Base-by-base conservation (phyloP, 192 early-diverging fungal genomes). In the Linnemannia schmuckeri region DNA sequence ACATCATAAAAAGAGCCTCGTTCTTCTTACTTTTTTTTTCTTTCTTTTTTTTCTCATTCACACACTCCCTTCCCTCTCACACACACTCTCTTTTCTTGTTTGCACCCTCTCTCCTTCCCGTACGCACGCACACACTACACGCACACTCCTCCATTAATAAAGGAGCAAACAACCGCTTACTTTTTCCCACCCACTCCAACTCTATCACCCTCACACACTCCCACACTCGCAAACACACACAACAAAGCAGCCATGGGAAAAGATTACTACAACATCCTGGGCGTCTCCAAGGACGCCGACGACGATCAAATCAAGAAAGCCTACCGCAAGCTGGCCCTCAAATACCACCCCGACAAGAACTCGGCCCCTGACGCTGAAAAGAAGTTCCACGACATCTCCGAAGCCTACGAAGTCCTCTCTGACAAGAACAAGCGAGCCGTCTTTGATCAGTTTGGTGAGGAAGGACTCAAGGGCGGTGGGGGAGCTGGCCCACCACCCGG, bases 361-460 rank as follows among this genome's bases (percentile, higher is more conserved):
- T 69, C 74, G 22, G 86, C 63, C 22, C 77, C 78, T 0, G 74
- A 82, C 33, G 95, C 96, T 33, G 93, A 97, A 74, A 89, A 92
- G 76, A 97, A 94, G 82, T 99, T 99, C 90, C 98, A 99, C 88
- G 98, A 99, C 44, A 96, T 99, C 55, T 96, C 96, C 54, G 97
- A 99, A 90, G 98, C 99, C 8, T 99, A 97, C 85, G 99, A 99
- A 87, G 95, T 97, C 27, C 91, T 99, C 1, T 97, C 96, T 57
- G 98, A 99, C 90, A 91, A 94, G 80, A 91, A 99, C 74, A 99
- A 99, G 92, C 93, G 97, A 37, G 92, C 96, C 52, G 94, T 98
- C 49, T 99, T 97, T 93, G 99, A 99, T 85, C 94, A 95, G 80
- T 99, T 93, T 82, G 97, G 98, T 40, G 97, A 99, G 88, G 97